These are phyloP conservation scores for Psilocybe cyanescens DNA, from an alignment of 768 basidiomycete genomes.

Conservation along the genomic window DNA sequence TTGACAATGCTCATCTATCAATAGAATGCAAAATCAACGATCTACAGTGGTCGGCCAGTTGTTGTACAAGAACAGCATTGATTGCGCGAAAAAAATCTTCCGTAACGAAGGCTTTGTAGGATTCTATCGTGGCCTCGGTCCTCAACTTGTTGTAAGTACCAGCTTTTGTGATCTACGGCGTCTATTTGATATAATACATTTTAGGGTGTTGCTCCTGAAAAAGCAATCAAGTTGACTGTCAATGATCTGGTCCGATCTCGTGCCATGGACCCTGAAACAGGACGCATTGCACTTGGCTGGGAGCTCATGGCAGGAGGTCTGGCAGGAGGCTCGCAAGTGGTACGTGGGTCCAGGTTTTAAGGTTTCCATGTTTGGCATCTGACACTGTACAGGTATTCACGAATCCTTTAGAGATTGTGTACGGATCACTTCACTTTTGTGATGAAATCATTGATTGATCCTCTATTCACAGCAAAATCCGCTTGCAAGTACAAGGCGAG, in stretches of 20 bases:
- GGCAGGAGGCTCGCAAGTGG: constrained; percentile 98
- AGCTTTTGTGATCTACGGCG: background rate
- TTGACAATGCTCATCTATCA: background rate
- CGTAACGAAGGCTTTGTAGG: constrained; percentile 91
- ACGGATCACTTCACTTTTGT: constrained; percentile 32
- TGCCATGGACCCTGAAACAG: constrained; percentile 94
- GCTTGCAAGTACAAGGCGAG: constrained; percentile 95
- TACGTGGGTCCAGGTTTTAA: constrained; percentile 43
- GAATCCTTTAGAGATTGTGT: constrained; percentile 97
- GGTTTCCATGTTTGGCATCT: background rate
- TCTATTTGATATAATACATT: constrained; percentile 1
- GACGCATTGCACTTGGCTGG: constrained; percentile 89
- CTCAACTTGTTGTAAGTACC: constrained; percentile 83
- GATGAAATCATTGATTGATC: constrained; percentile 7
- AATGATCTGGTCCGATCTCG: constrained; percentile 88
- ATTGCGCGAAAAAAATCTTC: constrained; percentile 93
- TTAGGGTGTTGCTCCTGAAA: constrained; percentile 94
- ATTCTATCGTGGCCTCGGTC: constrained; percentile 97
- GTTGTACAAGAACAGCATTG: constrained; percentile 94
- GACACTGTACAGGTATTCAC: constrained; percentile 78
- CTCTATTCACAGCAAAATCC: constrained; percentile 71
- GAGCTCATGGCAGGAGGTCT: constrained; percentile 90
- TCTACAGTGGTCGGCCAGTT: constrained; percentile 96
- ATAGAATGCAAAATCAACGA: constrained; percentile 96
- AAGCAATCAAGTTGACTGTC: constrained; percentile 97